Conservation (phyloP, 768 basidiomycete species). For the Auriscalpium vulgare region DNA sequence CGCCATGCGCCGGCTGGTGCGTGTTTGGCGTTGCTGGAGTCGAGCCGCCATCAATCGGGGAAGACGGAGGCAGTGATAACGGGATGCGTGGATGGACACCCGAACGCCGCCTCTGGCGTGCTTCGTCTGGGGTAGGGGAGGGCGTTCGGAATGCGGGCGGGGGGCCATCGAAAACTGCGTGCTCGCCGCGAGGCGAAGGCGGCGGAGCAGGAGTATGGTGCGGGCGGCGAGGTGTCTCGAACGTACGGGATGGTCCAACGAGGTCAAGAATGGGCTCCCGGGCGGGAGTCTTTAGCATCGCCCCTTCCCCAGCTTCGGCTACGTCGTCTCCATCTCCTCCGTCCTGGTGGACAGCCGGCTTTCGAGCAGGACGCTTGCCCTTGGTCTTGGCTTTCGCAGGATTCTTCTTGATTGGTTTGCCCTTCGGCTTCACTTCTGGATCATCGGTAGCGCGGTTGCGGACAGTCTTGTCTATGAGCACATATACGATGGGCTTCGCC, state of each 20-base stretch:
- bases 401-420: neutral
- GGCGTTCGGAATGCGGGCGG: neutral
- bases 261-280: too few relatives aligned
- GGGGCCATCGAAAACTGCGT: too few relatives aligned
- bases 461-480: slow-evolving; percentile 15
- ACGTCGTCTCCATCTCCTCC: too few relatives aligned
- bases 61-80: neutral
- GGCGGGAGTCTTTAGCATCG: too few relatives aligned
- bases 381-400: slow-evolving; percentile 5
- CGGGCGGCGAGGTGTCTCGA: too few relatives aligned
- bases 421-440: neutral
- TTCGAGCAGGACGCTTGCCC: neutral
- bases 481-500: slow-evolving; percentile 5
- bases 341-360: too few relatives aligned
- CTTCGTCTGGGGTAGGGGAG: slow-evolving; percentile 3
- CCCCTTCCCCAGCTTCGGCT: too few relatives aligned
- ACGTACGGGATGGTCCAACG: too few relatives aligned
- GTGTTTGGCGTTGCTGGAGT: neutral
- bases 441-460: slow-evolving; percentile 1
- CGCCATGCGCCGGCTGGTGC: neutral
- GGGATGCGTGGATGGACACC: neutral
- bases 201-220: too few relatives aligned
- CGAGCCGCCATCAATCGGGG: neutral
- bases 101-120: neutral
- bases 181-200: too few relatives aligned